Evolutionary conservation across 1,284 basidiomycete genomes (phyloP).

Genomic region (Amylostereum chailletii): DNA sequence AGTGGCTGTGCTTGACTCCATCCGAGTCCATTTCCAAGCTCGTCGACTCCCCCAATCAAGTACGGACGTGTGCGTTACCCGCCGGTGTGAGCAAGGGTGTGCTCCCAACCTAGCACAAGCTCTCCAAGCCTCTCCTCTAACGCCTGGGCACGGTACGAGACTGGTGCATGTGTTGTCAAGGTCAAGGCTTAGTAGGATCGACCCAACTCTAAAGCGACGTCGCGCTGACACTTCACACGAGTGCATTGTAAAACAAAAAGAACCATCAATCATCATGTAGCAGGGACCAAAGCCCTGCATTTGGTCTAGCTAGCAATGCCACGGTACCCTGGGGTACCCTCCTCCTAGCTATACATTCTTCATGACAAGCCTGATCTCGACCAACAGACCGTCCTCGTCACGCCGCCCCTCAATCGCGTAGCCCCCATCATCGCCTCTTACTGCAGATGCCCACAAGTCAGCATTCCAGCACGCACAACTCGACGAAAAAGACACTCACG

Average conservation of each 20-base stretch:
- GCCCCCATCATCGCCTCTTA: background rate
- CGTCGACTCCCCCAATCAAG: too few species aligned
- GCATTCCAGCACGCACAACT: background rate
- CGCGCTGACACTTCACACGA: background rate
- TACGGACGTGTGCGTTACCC: too few species aligned
- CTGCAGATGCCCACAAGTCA: background rate
- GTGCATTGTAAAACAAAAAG: background rate
- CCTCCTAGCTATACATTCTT: background rate
- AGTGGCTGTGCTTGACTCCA: too few species aligned
- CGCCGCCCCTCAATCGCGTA: background rate
- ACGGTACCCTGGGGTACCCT: background rate
- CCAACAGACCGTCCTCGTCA: background rate
- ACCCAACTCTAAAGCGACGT: background rate
- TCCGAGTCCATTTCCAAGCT: too few species aligned
- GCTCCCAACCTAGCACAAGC: too few species aligned
- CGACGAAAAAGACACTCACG: background rate
- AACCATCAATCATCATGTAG: background rate
- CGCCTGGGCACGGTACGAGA: too few species aligned
- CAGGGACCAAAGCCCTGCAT: too few species aligned
- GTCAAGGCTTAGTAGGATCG: too few species aligned
- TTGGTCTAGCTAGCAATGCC: background rate
- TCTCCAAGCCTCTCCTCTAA: too few species aligned
- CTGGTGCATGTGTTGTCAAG: too few species aligned
- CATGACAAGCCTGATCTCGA: background rate
- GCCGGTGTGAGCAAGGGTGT: too few species aligned